phyloP scores from a whole-genome alignment of 768 basidiomycete species.

The Boletus subparvulus region DNA sequence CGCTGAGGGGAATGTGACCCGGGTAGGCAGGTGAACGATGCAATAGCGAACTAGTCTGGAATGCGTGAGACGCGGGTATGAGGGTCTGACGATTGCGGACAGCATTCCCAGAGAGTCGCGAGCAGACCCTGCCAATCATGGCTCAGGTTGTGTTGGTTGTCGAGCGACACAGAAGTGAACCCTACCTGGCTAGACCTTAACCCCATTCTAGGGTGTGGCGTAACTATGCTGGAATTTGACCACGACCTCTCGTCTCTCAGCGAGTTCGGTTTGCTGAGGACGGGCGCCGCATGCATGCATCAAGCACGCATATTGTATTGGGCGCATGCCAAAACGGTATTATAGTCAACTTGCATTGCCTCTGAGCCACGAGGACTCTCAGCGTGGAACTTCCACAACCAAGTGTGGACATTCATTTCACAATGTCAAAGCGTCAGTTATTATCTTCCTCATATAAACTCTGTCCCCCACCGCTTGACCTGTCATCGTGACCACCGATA shows the following conservation, averaged over 20 bases:
- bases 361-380: constrained; percentile 13
- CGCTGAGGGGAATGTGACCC: constrained; percentile 78
- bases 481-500: constrained; percentile 2
- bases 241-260: neutral
- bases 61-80: constrained; percentile 4
- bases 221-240: neutral
- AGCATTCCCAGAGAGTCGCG: neutral
- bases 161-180: neutral
- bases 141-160: neutral
- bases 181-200: constrained; percentile 8
- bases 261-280: neutral
- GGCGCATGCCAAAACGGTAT: constrained; percentile 2
- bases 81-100: neutral
- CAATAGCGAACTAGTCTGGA: constrained; percentile 10
- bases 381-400: constrained; percentile 18
- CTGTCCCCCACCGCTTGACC: neutral
- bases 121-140: neutral
- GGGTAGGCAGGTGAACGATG: constrained; percentile 55
- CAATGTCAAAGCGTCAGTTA: constrained; percentile 27
- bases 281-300: neutral
- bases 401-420: constrained; percentile 20
- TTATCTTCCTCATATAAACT: constrained; percentile 19
- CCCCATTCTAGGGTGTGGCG: constrained; percentile 16
- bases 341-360: constrained; percentile 12
- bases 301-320: neutral